These are phyloP conservation scores for Sonneratia caseolaris DNA, from an alignment of 345 rosid species.

Conservation along the genomic window DNA sequence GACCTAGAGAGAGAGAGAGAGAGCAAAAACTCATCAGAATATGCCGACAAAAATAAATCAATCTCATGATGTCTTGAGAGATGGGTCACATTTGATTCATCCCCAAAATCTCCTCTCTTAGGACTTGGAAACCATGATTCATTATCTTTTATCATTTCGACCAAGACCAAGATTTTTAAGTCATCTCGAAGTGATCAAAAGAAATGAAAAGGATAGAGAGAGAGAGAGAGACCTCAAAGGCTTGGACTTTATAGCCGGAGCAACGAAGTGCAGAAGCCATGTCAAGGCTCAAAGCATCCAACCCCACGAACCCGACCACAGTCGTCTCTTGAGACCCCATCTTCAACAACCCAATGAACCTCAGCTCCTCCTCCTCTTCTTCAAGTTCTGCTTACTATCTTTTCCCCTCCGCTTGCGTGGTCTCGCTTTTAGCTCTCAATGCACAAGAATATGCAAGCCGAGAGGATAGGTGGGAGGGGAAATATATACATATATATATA, in stretches of 20 bases:
- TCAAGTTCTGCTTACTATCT: too few species aligned
- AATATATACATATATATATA: too few species aligned
- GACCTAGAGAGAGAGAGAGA: background rate
- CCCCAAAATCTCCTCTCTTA: background rate
- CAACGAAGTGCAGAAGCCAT: constrained; percentile 63
- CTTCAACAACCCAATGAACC: background rate
- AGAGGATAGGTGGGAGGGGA: too few species aligned
- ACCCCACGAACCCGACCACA: constrained; percentile 61
- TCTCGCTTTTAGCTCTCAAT: too few species aligned
- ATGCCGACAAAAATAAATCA: background rate
- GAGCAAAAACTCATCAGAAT: too few species aligned
- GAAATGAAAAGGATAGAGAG: background rate
- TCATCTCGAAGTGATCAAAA: background rate
- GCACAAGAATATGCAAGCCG: too few species aligned
- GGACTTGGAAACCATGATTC: background rate
- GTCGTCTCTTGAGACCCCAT: constrained; percentile 5
- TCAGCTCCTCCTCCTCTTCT: background rate
- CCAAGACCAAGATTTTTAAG: background rate
- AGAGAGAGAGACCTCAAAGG: constrained; percentile 46
- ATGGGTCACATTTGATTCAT: background rate
- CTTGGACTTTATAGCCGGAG: constrained; percentile 58
- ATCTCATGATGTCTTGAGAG: background rate
- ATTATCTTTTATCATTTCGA: background rate
- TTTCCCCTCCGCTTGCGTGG: too few species aligned
- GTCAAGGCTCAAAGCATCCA: constrained; percentile 54